Base-by-base conservation (phyloP, 345 rosid genomes). In the Populus ilicifolia region DNA sequence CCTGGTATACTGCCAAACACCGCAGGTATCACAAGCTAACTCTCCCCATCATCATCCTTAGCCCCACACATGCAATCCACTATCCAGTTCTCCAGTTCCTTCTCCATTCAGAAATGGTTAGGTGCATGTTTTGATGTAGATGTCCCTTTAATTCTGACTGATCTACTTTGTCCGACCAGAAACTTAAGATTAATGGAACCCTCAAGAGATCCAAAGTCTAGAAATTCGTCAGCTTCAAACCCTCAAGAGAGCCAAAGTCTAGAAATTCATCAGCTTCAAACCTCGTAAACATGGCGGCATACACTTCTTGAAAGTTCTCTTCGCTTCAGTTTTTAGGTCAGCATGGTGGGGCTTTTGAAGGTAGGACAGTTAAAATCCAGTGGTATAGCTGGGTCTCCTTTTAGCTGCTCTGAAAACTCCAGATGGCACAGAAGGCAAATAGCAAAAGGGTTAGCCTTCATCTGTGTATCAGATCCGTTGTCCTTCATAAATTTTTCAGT, bases 1-100 rank as follows among this genome's bases (percentile, higher is more conserved):
- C 75, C 92, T 83, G 11, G 91, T 90, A 67, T 91, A 96, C 79
- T 87, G 91, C 96, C 97, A 93, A 48, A 89, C 89, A 64, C 91
- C 82, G 43, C 93, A 93, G 27, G 16, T 41, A 75, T 93, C 94
- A 79, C 96, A 93, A 1, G 91, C 92, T 78, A 89, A 75, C 93
- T 88, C 79, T 90, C 91, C 14, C 91, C 91, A 62, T 91, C 96
- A 68, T 91, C 92, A 72, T 92, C 95, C 79, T 81, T 89, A 1
- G 95, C 83, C 6, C 96, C 93, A 64, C 96, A 91, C 9, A 59
- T 70, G 76, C 97, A 93, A 70, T 91, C 91, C 68, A 91, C 92
- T 2, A 77, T 85, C 96, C 91, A 93, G 65, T 52, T 88, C 77
- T 89, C 94, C 8, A 82, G 78, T 6, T 92, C 94, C 81, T 92